These are phyloP conservation scores for Coccomyxa subellipsoidea DNA, from an alignment of 163 green algal genomes.

Conservation along the genomic window DNA sequence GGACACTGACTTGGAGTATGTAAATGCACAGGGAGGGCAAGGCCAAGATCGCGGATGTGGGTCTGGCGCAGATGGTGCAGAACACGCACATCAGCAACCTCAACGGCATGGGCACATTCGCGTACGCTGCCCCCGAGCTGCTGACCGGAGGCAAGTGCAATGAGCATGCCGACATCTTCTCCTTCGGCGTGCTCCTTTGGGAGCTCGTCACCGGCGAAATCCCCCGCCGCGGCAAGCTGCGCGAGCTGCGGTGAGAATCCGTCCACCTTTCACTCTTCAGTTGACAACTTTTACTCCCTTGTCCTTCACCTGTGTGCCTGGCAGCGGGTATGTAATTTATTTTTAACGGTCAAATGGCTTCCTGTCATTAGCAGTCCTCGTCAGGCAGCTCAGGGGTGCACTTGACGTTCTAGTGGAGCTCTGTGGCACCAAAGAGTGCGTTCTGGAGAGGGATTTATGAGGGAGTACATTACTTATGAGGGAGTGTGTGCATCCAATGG, in stretches of 20 bases:
- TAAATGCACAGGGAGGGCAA: conserved; percentile 10
- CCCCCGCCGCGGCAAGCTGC: conserved; percentile 3
- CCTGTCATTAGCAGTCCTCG: no score
- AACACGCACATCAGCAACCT: conserved; percentile 13
- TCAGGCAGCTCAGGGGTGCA: no score
- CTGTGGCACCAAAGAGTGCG: no score
- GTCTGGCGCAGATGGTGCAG: conserved; percentile 14
- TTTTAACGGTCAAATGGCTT: no score
- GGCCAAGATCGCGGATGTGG: conserved; percentile 25
- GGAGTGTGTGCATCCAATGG: no score
- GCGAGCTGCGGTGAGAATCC: neutral
- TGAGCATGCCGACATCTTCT: conserved; percentile 16
- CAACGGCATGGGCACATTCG: conserved; percentile 17
- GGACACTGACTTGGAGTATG: no score
- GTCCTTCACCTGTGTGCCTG: no score
- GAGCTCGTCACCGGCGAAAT: conserved; percentile 14
- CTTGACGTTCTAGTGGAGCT: no score
- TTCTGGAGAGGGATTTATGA: no score
- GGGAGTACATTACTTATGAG: no score
- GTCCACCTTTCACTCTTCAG: neutral
- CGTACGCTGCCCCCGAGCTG: conserved; percentile 21
- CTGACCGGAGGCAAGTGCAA: conserved; percentile 14
- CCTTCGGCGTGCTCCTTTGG: conserved; percentile 16
- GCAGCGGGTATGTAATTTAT: no score
- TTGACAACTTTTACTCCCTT: no score